These are phyloP conservation scores for Geoglossum glabrum DNA, from an alignment of 495 filamentous ascomycete genomes.

Conservation along the genomic window DNA sequence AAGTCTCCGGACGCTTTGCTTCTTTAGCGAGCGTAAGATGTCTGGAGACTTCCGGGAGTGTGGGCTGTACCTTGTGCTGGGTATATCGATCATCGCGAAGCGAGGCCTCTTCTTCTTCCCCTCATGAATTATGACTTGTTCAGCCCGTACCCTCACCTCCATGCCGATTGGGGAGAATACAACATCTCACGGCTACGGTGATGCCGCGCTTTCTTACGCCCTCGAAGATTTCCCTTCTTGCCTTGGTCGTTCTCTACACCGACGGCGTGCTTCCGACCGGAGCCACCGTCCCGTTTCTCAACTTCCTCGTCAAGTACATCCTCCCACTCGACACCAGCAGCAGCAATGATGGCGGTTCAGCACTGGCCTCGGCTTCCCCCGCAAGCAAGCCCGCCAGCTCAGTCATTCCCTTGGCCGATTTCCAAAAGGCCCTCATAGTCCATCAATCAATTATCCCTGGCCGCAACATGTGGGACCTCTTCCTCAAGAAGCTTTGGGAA, in stretches of 20 bases:
- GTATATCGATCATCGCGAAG: too few species aligned
- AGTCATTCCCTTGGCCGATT: slow-evolving; percentile 40
- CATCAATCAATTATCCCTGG: slow-evolving; percentile 53
- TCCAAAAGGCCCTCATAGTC: slow-evolving; percentile 39
- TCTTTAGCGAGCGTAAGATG: too few species aligned
- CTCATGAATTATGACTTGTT: too few species aligned
- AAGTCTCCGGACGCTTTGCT: too few species aligned
- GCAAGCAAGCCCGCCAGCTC: slow-evolving; percentile 24
- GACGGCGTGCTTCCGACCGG: slow-evolving; percentile 51
- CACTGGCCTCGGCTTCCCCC: slow-evolving; percentile 8
- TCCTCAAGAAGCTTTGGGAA: slow-evolving; percentile 67
- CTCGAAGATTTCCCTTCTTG: slow-evolving; percentile 63
- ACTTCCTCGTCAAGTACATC: slow-evolving; percentile 61
- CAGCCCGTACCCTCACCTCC: too few species aligned
- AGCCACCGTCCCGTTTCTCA: slow-evolving; percentile 63
- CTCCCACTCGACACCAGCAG: slow-evolving; percentile 25
- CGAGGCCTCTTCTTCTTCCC: too few species aligned
- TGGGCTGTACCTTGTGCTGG: too few species aligned
- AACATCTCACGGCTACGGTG: too few species aligned
- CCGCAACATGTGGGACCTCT: slow-evolving; percentile 62
- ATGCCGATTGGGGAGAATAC: too few species aligned
- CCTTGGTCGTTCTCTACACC: slow-evolving; percentile 61
- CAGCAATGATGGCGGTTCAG: slow-evolving; percentile 10
- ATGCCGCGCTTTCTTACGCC: slow-evolving; percentile 76
- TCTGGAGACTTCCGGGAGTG: too few species aligned